Conservation (phyloP, 768 basidiomycete genomes). For the Psilocybe subaeruginosa region DNA sequence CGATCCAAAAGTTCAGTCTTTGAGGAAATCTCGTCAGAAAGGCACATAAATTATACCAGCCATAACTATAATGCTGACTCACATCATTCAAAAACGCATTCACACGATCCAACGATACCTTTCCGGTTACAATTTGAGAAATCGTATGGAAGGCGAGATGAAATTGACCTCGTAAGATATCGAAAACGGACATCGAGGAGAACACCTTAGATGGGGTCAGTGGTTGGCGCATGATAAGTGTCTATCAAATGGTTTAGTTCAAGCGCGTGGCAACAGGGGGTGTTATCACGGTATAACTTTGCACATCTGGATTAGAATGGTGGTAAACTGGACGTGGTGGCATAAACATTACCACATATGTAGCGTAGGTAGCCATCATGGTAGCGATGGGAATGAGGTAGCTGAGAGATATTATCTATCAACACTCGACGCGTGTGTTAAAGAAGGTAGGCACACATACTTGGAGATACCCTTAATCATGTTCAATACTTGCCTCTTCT, state of each 20-base stretch:
- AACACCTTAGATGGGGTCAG: constrained; percentile 39
- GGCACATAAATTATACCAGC: no score
- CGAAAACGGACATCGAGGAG: constrained; percentile 66
- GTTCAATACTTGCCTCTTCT: constrained; percentile 57
- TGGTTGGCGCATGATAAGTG: constrained; percentile 9
- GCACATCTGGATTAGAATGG: no score
- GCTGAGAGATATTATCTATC: constrained; percentile 30
- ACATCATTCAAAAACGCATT: constrained; percentile 31
- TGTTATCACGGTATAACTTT: no score
- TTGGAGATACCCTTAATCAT: constrained; percentile 52
- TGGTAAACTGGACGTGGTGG: constrained; percentile 15
- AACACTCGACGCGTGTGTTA: neutral
- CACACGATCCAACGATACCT: constrained; percentile 65
- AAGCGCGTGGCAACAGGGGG: neutral
- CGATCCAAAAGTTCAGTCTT: constrained; percentile 43
- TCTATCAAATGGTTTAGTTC: neutral
- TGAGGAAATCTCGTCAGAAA: neutral
- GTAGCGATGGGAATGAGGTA: constrained; percentile 61
- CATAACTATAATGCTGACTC: neutral
- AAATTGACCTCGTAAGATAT: constrained; percentile 57
- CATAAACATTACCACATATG: constrained; percentile 42
- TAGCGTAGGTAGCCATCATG: constrained; percentile 65
- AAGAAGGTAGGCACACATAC: constrained; percentile 33
- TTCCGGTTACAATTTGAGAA: constrained; percentile 40
- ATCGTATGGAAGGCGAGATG: constrained; percentile 37